Evolutionary conservation across 768 basidiomycete species (phyloP).

Genomic region (Termitomyces sp.): DNA sequence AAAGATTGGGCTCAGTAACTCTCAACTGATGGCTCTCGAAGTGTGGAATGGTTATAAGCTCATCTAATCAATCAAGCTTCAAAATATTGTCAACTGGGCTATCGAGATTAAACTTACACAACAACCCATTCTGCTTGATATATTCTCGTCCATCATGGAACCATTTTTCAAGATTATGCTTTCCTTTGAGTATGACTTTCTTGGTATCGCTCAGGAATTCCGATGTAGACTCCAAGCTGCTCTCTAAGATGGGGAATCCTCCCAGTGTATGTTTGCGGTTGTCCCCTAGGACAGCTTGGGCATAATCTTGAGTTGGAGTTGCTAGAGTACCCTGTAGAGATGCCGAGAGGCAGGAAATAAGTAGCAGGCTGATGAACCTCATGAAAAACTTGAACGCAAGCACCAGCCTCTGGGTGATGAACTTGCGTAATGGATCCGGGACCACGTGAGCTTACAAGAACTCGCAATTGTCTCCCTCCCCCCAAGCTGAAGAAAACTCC

Average conservation of each 20-base stretch:
- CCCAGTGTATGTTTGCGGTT: slow-evolving; percentile 12
- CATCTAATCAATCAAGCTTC: slow-evolving; percentile 36
- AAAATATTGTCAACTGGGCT: background rate
- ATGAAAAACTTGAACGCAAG: slow-evolving; percentile 3
- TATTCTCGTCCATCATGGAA: slow-evolving; percentile 56
- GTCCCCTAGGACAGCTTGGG: slow-evolving; percentile 42
- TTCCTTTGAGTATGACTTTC: slow-evolving; percentile 36
- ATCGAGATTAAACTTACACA: slow-evolving; percentile 46
- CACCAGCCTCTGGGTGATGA: no score
- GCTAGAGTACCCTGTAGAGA: background rate
- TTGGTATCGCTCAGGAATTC: slow-evolving; percentile 37
- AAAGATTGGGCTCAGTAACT: slow-evolving; percentile 63
- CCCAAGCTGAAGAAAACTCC: no score
- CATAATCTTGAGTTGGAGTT: slow-evolving; percentile 7
- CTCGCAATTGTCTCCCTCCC: no score
- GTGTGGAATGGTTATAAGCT: slow-evolving; percentile 52
- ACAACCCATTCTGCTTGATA: slow-evolving; percentile 63
- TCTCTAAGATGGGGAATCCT: background rate
- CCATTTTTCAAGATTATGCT: slow-evolving; percentile 56
- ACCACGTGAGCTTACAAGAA: background rate
- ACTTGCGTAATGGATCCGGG: background rate
- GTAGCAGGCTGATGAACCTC: slow-evolving; percentile 10
- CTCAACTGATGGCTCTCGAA: slow-evolving; percentile 50
- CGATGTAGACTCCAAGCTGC: slow-evolving; percentile 14
- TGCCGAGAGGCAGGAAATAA: slow-evolving; percentile 9